Conservation (phyloP, 352 stramenopile species). For the Globisporangium yorkense region DNA sequence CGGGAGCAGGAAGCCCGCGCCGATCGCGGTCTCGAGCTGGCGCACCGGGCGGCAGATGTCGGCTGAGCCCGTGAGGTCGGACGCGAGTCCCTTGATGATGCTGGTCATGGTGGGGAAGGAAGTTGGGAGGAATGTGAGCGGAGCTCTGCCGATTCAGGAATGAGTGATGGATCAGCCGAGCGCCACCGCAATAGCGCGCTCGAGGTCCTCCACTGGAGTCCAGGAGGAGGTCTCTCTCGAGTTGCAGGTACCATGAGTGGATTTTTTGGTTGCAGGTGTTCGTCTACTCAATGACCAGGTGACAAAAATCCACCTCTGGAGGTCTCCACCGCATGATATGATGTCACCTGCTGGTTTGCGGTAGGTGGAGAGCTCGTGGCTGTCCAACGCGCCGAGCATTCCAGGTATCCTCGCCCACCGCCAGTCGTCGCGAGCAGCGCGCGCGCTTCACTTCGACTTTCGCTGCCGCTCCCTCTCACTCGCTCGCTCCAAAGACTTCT, state of each 20-base stretch:
- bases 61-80: slow-evolving; percentile 42
- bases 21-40: slow-evolving; percentile 25
- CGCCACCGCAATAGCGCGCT: background rate
- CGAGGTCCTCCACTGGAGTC: too few species aligned
- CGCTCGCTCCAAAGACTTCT: too few species aligned
- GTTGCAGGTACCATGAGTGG: too few species aligned
- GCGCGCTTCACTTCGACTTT: slow-evolving; percentile 7
- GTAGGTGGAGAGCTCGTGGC: too few species aligned
- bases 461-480: background rate
- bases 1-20: slow-evolving; percentile 27
- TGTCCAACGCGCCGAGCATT: background rate
- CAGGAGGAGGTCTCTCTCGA: too few species aligned
- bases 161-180: background rate
- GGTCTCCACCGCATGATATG: background rate
- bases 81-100: slow-evolving; percentile 45
- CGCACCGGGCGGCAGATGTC: slow-evolving; percentile 42
- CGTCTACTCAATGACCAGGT: too few species aligned
- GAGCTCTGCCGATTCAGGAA: slow-evolving; percentile 5
- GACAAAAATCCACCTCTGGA: background rate
- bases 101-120: slow-evolving; percentile 3
- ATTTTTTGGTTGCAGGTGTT: too few species aligned
- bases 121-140: background rate
- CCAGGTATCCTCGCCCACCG: too few species aligned
- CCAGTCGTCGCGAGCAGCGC: too few species aligned
- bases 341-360: background rate